These are phyloP conservation scores for Penicillium salamii DNA, from an alignment of 495 filamentous ascomycete species.

Conservation along the genomic window DNA sequence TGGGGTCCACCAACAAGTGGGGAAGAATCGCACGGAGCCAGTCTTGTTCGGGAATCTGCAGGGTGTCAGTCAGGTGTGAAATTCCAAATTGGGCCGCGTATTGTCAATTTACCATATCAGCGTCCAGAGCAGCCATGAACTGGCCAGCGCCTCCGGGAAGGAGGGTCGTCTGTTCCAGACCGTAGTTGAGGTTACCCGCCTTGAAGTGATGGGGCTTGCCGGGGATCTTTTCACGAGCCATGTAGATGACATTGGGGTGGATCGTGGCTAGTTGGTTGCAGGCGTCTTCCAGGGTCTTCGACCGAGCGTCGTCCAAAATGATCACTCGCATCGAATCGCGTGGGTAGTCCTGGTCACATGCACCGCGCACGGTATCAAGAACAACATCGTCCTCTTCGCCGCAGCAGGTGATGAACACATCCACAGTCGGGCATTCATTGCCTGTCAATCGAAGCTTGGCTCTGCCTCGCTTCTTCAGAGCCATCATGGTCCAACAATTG, in stretches of 20 bases:
- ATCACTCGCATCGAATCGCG: slow-evolving; percentile 46
- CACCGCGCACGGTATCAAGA: slow-evolving; percentile 51
- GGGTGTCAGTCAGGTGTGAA: slow-evolving; percentile 3
- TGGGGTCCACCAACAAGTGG: slow-evolving; percentile 45
- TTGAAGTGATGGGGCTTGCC: slow-evolving; percentile 53
- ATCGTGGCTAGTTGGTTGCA: slow-evolving; percentile 20
- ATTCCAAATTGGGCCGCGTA: slow-evolving; percentile 1
- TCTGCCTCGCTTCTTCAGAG: slow-evolving; percentile 35
- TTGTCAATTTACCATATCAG: slow-evolving; percentile 50
- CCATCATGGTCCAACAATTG: slow-evolving; percentile 43
- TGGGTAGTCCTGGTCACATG: slow-evolving; percentile 50
- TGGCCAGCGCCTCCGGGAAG: slow-evolving; percentile 41
- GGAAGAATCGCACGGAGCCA: slow-evolving; percentile 51
- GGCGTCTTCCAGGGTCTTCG: slow-evolving; percentile 30
- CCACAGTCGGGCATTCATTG: slow-evolving; percentile 44
- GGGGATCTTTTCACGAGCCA: slow-evolving; percentile 43
- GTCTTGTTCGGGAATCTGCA: slow-evolving; percentile 47
- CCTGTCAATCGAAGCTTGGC: slow-evolving; percentile 42
- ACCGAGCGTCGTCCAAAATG: slow-evolving; percentile 50
- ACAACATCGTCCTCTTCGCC: slow-evolving; percentile 52
- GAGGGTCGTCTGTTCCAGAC: slow-evolving; percentile 31
- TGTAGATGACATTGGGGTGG: slow-evolving; percentile 46
- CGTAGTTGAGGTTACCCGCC: slow-evolving; percentile 53
- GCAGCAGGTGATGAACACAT: slow-evolving; percentile 51
- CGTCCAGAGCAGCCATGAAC: slow-evolving; percentile 52